phyloP scores from a whole-genome alignment of 768 basidiomycete genomes.

The Boletus sensibilis region DNA sequence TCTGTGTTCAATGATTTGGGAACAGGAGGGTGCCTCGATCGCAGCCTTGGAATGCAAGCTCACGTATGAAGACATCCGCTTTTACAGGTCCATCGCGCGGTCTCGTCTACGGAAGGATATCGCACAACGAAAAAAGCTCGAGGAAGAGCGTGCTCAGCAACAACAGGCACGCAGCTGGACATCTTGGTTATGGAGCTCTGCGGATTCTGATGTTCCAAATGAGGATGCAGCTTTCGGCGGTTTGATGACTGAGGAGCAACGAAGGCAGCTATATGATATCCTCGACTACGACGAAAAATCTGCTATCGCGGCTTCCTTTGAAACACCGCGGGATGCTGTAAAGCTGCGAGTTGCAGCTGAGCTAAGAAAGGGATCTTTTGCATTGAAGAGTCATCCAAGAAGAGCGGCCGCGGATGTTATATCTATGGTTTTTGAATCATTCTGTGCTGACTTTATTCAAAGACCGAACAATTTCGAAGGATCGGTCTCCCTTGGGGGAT shows the following conservation, averaged over 20 bases:
- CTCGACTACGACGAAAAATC: slow-evolving; percentile 91
- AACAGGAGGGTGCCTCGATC: slow-evolving; percentile 53
- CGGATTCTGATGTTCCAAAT: slow-evolving; percentile 35
- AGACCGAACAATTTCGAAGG: slow-evolving; percentile 85
- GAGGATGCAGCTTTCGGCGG: slow-evolving; percentile 61
- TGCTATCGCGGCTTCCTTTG: slow-evolving; percentile 65
- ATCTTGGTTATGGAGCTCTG: slow-evolving; percentile 84
- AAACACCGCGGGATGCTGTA: slow-evolving; percentile 75
- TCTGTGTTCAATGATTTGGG: neutral
- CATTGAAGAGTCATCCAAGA: slow-evolving; percentile 74
- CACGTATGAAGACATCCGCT: slow-evolving; percentile 91
- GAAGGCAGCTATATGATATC: slow-evolving; percentile 83
- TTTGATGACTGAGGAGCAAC: slow-evolving; percentile 85
- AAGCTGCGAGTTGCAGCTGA: slow-evolving; percentile 73
- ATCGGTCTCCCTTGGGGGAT: slow-evolving; percentile 78
- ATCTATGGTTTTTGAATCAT: slow-evolving; percentile 83
- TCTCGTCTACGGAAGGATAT: slow-evolving; percentile 85
- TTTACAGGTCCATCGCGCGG: slow-evolving; percentile 93
- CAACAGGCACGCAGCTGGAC: slow-evolving; percentile 58
- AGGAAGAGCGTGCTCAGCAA: slow-evolving; percentile 65
- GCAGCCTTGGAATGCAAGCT: slow-evolving; percentile 77
- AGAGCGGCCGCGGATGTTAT: slow-evolving; percentile 66
- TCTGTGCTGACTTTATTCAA: slow-evolving; percentile 81
- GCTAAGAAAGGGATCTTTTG: slow-evolving; percentile 85
- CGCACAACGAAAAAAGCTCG: slow-evolving; percentile 58